phyloP scores from a whole-genome alignment of 2,329 filamentous ascomycete genomes.

The Curvularia sp. region DNA sequence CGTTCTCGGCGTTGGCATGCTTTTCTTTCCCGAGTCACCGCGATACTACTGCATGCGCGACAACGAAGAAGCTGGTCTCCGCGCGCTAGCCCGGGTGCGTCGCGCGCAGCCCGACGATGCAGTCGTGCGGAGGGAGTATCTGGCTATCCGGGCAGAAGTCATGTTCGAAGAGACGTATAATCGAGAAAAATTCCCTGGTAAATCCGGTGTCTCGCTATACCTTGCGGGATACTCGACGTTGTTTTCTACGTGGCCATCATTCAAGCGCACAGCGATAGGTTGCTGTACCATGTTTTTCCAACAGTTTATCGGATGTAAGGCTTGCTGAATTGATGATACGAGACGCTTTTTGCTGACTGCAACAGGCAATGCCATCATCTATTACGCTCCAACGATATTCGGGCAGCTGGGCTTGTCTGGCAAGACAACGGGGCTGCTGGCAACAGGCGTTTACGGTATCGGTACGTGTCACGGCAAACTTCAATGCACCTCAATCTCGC shows the following conservation, averaged over 20 bases:
- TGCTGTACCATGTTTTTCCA: conserved; percentile 54
- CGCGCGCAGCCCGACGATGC: conserved; percentile 57
- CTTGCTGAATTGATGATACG: background rate
- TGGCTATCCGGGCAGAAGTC: conserved; percentile 53
- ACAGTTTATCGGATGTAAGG: conserved; percentile 71
- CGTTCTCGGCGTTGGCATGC: conserved; percentile 71
- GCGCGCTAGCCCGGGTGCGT: conserved; percentile 58
- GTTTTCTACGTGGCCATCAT: conserved; percentile 55
- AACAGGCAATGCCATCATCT: conserved; percentile 71
- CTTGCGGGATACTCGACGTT: conserved; percentile 61
- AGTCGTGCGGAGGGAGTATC: conserved; percentile 71
- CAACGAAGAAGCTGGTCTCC: conserved; percentile 54
- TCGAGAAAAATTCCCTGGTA: conserved; percentile 44
- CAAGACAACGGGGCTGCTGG: conserved; percentile 77
- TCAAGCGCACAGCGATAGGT: conserved; percentile 49
- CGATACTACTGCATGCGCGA: conserved; percentile 42
- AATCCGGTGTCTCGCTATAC: conserved; percentile 60
- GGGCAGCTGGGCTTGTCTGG: conserved; percentile 66
- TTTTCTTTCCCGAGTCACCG: conserved; percentile 36
- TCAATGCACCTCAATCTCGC: background rate
- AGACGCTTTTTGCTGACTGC: background rate
- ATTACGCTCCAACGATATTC: conserved; percentile 77
- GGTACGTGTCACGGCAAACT: conserved; percentile 27
- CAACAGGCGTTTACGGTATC: conserved; percentile 67
- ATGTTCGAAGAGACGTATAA: conserved; percentile 62